These are phyloP conservation scores for Synchytrium microbalum DNA, from an alignment of 371 early-diverging fungal species.

Conservation along the genomic window DNA sequence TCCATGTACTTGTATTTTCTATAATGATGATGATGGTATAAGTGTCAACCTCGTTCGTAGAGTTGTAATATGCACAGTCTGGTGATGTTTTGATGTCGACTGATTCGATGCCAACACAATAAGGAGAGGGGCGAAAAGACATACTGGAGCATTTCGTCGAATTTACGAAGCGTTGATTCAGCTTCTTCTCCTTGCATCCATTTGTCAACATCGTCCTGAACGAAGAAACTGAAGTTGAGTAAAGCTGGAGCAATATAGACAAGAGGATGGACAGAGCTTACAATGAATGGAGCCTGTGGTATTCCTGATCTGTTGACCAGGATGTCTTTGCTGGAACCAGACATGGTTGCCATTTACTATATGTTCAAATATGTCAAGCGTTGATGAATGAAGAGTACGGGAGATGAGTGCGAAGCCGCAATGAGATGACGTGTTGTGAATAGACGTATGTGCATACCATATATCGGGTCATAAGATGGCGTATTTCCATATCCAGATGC, in stretches of 20 bases:
- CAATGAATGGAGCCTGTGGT: conserved; percentile 92
- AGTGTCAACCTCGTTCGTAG: conserved; percentile 2
- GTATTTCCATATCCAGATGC: no score
- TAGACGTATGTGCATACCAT: no score
- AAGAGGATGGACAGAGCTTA: conserved; percentile 25
- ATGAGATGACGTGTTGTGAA: no score
- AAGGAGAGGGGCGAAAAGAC: conserved; percentile 14
- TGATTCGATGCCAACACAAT: conserved; percentile 5
- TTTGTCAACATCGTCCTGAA: conserved; percentile 80
- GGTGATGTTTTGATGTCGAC: background rate
- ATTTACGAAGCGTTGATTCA: conserved; percentile 78
- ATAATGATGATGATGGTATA: background rate
- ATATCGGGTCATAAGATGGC: no score
- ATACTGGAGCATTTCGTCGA: conserved; percentile 85
- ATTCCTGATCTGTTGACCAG: no score
- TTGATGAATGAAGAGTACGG: no score
- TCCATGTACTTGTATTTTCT: conserved; percentile 98
- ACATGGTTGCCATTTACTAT: no score
- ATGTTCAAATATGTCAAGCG: no score
- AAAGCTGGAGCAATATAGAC: background rate
- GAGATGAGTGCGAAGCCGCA: no score
- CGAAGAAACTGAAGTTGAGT: background rate
- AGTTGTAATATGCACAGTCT: background rate
- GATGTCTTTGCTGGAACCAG: no score
- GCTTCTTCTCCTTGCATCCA: conserved; percentile 61